Evolutionary conservation across 148 eudicot genomes (phyloP), one percentile per base, ranked within the genome.

Genomic region (Chenopodium quinoa): DNA sequence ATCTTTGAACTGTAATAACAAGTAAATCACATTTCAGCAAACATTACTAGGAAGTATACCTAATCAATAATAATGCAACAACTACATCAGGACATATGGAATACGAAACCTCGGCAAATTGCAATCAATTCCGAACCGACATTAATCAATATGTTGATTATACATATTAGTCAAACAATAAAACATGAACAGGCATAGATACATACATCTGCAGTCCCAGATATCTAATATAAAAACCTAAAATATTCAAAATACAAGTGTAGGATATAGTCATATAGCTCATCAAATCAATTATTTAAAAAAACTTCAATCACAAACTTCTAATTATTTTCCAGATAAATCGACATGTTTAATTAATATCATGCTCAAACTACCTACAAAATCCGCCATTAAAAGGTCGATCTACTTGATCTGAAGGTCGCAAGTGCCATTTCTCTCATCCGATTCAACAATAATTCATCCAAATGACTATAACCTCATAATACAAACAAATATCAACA

Each of bases 1-100:
- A 86, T 86, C 73, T 86, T 82, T 73, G 4, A 37, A 31, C 85
- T 83, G 66, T 48, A 37, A 83, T 37, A 2, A 29, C 47, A 54
- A 16, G 44, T 14, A 29, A 62, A 62, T 19, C 29, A 68, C 63
- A 54, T 63, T 10, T 47, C 31, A 3, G 47, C 17, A 50, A 20
- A 66, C 22, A 78, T n/a, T 17, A 34, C 50, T 0, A 76, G 29
- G n/a, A 79, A 19, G 60, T 17, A 6, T 1, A 64, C 19, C 19
- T 62, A 8, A 60, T 34, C 70, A 76, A 37, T 37, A 2, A 1
- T 1, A 0, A 50, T 48, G 54, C 10, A 12, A 6, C 48, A 6
- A 48, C 54, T 48, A 48, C 13, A 48, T 48, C 52, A 48, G 13
- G 52, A 3, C 54, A 10, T 9, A 48, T 48, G 13, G 14, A 48